These are phyloP conservation scores for Rutstroemia sydowiana DNA, from an alignment of 2,329 filamentous ascomycete species.

Conservation along the genomic window DNA sequence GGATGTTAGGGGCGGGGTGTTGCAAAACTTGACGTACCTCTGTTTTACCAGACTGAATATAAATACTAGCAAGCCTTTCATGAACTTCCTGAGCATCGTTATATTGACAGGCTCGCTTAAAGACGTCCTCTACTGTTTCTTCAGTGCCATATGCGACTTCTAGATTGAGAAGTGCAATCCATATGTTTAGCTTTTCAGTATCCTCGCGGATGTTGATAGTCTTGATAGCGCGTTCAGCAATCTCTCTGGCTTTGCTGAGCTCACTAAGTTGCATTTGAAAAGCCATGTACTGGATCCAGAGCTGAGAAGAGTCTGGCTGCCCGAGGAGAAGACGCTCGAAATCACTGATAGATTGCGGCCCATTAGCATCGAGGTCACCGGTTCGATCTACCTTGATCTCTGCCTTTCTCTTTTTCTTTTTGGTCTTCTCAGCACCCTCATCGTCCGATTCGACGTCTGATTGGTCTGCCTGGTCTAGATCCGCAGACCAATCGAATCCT, in stretches of 20 bases:
- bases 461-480: slow-evolving; percentile 45
- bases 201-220: slow-evolving; percentile 90
- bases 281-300: slow-evolving; percentile 99
- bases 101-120: slow-evolving; percentile 88
- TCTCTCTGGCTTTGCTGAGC: slow-evolving; percentile 76
- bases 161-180: slow-evolving; percentile 89
- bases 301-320: slow-evolving; percentile 82
- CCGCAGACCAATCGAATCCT: slow-evolving; percentile 84
- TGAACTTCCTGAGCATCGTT: slow-evolving; percentile 88
- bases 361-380: slow-evolving; percentile 81
- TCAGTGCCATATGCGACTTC: slow-evolving; percentile 86
- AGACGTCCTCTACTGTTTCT: slow-evolving; percentile 74
- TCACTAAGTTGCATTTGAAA: slow-evolving; percentile 93
- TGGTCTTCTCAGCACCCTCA: slow-evolving; percentile 43
- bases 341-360: slow-evolving; percentile 83
- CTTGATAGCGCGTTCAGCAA: slow-evolving; percentile 82
- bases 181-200: slow-evolving; percentile 88
- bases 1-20: background rate
- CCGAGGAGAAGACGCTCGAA: slow-evolving; percentile 90
- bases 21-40: slow-evolving; percentile 54
- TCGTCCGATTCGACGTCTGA: slow-evolving; percentile 40
- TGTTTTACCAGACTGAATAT: slow-evolving; percentile 82
- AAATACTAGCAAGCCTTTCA: slow-evolving; percentile 85
- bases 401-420: slow-evolving; percentile 68
- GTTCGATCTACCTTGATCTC: slow-evolving; percentile 83